These are phyloP conservation scores for Annulohypoxylon maeteangense DNA, from an alignment of 495 filamentous ascomycete species.

Conservation along the genomic window DNA sequence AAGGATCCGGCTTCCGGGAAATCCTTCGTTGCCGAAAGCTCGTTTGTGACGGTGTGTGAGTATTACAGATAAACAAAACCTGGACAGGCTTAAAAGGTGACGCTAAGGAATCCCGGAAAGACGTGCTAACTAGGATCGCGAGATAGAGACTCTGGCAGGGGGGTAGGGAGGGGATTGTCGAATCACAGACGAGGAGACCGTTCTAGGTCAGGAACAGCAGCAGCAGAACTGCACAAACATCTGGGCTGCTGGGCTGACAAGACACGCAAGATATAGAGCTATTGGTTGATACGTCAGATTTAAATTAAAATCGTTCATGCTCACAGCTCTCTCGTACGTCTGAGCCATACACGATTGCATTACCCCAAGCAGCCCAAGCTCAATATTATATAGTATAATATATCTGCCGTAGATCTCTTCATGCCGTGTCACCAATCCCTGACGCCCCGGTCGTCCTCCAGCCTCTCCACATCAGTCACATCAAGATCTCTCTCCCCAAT, in stretches of 20 bases:
- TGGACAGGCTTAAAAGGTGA: background rate
- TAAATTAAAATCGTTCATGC: conserved; percentile 24
- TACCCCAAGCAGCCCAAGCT: conserved; percentile 4
- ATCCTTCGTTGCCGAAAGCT: conserved; percentile 11
- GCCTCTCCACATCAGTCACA: conserved; percentile 10
- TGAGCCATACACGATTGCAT: conserved; percentile 23
- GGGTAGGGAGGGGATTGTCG: background rate
- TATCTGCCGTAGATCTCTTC: conserved; percentile 28
- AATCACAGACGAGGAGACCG: background rate
- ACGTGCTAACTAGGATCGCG: conserved; percentile 34
- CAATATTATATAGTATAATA: no score
- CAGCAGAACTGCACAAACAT: background rate
- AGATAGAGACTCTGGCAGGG: conserved; percentile 7
- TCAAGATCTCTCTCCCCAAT: conserved; percentile 35
- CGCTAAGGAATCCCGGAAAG: conserved; percentile 14
- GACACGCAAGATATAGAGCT: conserved; percentile 15
- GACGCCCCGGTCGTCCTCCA: conserved; percentile 8
- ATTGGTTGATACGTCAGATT: conserved; percentile 14
- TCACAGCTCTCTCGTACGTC: background rate
- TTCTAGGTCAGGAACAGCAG: conserved; percentile 14
- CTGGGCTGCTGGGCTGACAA: background rate
- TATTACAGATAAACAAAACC: conserved; percentile 10
- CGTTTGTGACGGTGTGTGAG: background rate
- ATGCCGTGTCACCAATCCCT: conserved; percentile 26
- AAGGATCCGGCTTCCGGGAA: background rate